Evolutionary conservation across 805 yeast species (phyloP).

Genomic region (Pichia gijzeniarum): DNA sequence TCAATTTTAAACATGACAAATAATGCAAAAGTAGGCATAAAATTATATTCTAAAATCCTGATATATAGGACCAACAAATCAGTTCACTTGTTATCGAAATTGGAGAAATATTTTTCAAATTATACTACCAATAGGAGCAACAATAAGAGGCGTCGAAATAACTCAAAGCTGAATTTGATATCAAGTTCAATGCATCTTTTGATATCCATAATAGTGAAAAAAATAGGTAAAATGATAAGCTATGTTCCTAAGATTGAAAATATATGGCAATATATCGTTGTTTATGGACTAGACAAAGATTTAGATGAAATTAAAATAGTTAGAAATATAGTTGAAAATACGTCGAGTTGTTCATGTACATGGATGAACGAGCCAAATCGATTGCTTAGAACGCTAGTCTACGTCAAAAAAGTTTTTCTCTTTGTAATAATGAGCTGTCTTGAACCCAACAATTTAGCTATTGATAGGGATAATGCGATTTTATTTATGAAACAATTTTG

Average conservation of each 20-base stretch:
- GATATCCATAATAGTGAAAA: slow-evolving; percentile 5
- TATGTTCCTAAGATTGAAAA: slow-evolving; percentile 1
- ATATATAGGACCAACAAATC: slow-evolving; percentile 7
- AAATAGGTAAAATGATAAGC: slow-evolving; percentile 3
- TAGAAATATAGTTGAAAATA: slow-evolving; percentile 3
- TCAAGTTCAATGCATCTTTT: slow-evolving; percentile 8
- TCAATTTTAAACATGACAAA: slow-evolving; percentile 6
- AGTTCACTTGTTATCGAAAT: background rate
- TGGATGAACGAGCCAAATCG: slow-evolving; percentile 9
- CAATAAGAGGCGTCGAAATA: background rate
- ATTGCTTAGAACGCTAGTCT: slow-evolving; percentile 1
- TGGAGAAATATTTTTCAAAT: slow-evolving; percentile 1
- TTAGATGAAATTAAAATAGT: slow-evolving; percentile 8
- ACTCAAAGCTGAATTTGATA: slow-evolving; percentile 1
- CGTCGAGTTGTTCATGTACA: slow-evolving; percentile 5
- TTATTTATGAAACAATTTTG: slow-evolving; percentile 8
- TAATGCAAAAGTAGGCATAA: slow-evolving; percentile 3
- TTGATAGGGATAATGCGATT: background rate
- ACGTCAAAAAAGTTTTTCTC: slow-evolving; percentile 2
- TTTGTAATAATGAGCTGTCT: slow-evolving; percentile 7
- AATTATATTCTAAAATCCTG: slow-evolving; percentile 7
- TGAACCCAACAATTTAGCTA: background rate
- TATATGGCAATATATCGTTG: slow-evolving; percentile 8
- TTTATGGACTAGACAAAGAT: slow-evolving; percentile 9
- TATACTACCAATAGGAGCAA: background rate